Base-by-base conservation (phyloP, 1,284 basidiomycete species). In the Caloboletus inedulis region DNA sequence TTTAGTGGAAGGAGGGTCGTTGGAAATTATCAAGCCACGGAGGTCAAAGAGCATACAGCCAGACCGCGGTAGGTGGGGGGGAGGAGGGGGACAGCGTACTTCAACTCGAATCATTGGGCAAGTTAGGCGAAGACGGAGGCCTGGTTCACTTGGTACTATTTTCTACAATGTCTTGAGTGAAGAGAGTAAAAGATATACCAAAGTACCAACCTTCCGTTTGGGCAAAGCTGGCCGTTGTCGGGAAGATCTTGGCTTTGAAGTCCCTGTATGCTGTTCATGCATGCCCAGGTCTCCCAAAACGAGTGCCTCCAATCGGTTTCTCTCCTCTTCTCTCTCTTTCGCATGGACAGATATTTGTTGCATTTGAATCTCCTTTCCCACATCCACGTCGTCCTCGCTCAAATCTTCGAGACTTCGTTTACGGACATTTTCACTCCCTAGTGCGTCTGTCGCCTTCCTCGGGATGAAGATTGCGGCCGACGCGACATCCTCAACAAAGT, bases 21-120 rank as follows among this genome's bases (percentile, higher is more conserved):
- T 73, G 37, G 62, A 71, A 3, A 86, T 49, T 8, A 60, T 65
- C n/a, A 87, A 59, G 43, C 75, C 72, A 61, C 85, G 80, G 0
- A 89, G 51, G 63, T 90, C 87, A 31, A 88, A n/a, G 7, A 88
- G 66, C 4, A 89, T 47, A 18, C 79, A 76, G 8, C 89, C 88
- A n/a, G 87, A 88, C 14, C 87, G 79, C 18, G 72, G 70, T 13
- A 60, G 40, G 30, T 57, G 60, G 2, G 62, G 59, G 27, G 69
- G 63, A 16, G 77, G 79, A 47, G 84, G 73, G 13, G 81, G 78
- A 55, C 77, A 81, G 51, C 85, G 78, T 43, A 83, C 56, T 62
- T 89, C 77, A 31, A 85, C 47, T 31, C 89, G 81, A 47, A 89
- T 65, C 66, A 83, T 75, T n/a, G 77, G 60, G 62, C 50, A 85